phyloP scores from a whole-genome alignment of 1,284 basidiomycete species.

The Cutaneotrichosporon cavernicola region DNA sequence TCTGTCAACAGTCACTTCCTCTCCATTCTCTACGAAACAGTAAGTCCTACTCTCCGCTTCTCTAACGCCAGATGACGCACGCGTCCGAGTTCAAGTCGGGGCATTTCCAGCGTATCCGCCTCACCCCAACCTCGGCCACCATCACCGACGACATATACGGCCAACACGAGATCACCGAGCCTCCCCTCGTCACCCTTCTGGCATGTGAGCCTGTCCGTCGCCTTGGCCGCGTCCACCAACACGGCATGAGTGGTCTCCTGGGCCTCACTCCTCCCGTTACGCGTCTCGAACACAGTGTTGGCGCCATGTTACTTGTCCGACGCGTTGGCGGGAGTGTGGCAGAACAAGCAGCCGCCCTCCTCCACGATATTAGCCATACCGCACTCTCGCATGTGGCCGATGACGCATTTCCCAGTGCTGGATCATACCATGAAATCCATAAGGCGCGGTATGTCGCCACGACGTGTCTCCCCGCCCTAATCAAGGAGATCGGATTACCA shows the following conservation, averaged over 20 bases:
- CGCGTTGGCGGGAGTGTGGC: slow-evolving; percentile 16
- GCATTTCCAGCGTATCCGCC: background rate
- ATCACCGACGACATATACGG: slow-evolving; percentile 23
- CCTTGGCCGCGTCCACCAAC: slow-evolving; percentile 19
- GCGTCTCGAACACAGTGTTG: slow-evolving; percentile 24
- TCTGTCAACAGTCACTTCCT: background rate
- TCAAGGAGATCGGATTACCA: background rate
- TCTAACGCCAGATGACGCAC: background rate
- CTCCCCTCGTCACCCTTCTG: slow-evolving; percentile 16
- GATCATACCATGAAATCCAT: slow-evolving; percentile 22
- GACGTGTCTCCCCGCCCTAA: slow-evolving; percentile 12
- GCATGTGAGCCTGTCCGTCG: slow-evolving; percentile 9
- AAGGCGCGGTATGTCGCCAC: slow-evolving; percentile 21
- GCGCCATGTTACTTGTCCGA: slow-evolving; percentile 24
- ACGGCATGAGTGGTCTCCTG: slow-evolving; percentile 22
- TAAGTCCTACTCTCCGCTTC: background rate
- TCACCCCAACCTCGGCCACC: background rate
- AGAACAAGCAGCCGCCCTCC: slow-evolving; percentile 23
- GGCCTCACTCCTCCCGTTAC: slow-evolving; percentile 20
- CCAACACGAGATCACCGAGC: slow-evolving; percentile 15
- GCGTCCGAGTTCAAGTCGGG: background rate
- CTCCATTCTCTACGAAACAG: background rate
- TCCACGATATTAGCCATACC: slow-evolving; percentile 25
- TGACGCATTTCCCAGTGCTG: slow-evolving; percentile 8
- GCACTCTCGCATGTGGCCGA: slow-evolving; percentile 23